Percentiles rank a stretch among this genome's conserved stretches.
Evolutionary conservation across 768 basidiomycete genomes (phyloP).

Genomic region (Collybiopsis confluens): DNA sequence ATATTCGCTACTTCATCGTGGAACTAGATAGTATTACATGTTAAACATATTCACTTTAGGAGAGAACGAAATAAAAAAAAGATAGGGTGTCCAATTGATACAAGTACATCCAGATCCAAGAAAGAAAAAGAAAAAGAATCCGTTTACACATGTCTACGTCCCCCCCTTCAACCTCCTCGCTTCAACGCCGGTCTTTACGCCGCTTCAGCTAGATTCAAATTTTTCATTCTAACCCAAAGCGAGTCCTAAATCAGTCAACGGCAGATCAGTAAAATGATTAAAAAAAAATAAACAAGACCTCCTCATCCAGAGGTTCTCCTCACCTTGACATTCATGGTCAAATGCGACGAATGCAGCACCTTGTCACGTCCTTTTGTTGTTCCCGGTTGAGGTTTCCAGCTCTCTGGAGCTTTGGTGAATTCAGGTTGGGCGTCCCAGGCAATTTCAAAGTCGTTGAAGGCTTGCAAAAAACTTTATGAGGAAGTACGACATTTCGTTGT

Average conservation of each 20-base stretch:
- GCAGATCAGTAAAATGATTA: background rate
- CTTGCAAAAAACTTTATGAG: conserved; percentile 56
- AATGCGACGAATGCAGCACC: conserved; percentile 38
- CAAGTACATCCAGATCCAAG: too few species aligned
- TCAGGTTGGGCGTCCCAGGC: conserved; percentile 42
- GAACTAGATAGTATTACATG: too few species aligned
- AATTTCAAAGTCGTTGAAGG: conserved; percentile 42
- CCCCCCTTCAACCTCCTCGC: too few species aligned
- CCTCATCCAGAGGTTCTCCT: conserved; percentile 11
- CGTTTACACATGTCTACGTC: conserved; percentile 14
- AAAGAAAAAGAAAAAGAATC: too few species aligned
- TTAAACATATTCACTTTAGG: too few species aligned
- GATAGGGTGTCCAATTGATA: too few species aligned
- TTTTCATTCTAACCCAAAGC: conserved; percentile 31
- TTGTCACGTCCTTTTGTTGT: conserved; percentile 41
- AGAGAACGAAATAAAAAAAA: too few species aligned
- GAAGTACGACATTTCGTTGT: conserved; percentile 62
- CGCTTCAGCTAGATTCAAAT: conserved; percentile 9
- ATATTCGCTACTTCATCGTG: too few species aligned
- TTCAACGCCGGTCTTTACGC: too few species aligned
- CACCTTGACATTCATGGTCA: conserved; percentile 52
- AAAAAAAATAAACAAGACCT: too few species aligned
- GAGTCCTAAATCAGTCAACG: conserved; percentile 21
- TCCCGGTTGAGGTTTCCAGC: conserved; percentile 36
- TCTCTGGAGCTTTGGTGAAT: conserved; percentile 36